Evolutionary conservation across 1,284 basidiomycete species (phyloP).

Genomic region (Agroathelia rolfsii): DNA sequence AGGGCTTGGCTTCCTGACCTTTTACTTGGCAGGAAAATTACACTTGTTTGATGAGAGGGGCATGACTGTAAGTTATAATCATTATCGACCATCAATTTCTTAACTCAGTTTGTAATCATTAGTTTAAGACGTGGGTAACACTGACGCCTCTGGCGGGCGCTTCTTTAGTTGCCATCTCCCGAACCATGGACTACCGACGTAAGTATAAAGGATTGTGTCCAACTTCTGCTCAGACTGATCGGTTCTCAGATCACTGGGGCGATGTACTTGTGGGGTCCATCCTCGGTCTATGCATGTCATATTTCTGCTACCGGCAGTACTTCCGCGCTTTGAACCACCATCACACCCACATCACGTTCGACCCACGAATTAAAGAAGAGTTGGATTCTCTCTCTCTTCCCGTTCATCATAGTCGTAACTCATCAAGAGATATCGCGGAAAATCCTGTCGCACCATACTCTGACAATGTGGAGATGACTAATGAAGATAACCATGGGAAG

Average conservation of each 20-base stretch:
- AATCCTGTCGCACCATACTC: too few species aligned
- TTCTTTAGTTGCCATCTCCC: slow-evolving; percentile 81
- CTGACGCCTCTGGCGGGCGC: slow-evolving; percentile 73
- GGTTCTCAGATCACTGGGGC: slow-evolving; percentile 69
- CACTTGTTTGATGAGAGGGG: slow-evolving; percentile 83
- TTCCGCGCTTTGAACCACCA: slow-evolving; percentile 41
- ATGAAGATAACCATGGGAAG: too few species aligned
- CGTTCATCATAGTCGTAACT: too few species aligned
- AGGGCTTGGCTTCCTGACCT: slow-evolving; percentile 82
- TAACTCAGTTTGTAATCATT: slow-evolving; percentile 5
- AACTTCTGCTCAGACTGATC: slow-evolving; percentile 4
- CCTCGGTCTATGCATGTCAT: slow-evolving; percentile 66
- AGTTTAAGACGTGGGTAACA: slow-evolving; percentile 82
- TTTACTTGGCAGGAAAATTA: slow-evolving; percentile 87
- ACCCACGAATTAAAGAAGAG: too few species aligned
- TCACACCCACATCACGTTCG: too few species aligned
- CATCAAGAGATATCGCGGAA: too few species aligned
- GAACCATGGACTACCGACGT: slow-evolving; percentile 87
- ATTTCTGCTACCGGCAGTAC: slow-evolving; percentile 77
- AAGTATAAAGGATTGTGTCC: slow-evolving; percentile 17
- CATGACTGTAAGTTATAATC: slow-evolving; percentile 46
- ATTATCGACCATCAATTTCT: slow-evolving; percentile 5
- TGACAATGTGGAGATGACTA: too few species aligned
- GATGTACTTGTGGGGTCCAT: slow-evolving; percentile 78
- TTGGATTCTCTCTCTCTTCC: too few species aligned